Evolutionary conservation across 2,329 filamentous ascomycete species (phyloP).

Genomic region (Pyricularia sp.): DNA sequence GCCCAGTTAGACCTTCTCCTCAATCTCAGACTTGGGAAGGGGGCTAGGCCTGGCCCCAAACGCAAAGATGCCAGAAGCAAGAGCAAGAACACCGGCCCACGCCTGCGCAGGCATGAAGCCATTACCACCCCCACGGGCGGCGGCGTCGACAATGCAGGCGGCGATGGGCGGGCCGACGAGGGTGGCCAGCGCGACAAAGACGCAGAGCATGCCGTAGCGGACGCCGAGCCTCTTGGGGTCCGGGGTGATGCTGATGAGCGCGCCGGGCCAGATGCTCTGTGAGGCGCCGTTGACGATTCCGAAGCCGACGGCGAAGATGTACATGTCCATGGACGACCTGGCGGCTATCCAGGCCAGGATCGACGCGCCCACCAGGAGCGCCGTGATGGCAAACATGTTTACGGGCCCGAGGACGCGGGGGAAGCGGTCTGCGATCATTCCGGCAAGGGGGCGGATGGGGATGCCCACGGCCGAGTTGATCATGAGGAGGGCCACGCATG

Average conservation of each 20-base stretch:
- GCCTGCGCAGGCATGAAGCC: slow-evolving; percentile 11
- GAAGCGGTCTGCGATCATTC: slow-evolving; percentile 37
- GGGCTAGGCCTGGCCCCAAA: neutral
- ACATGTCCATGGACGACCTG: slow-evolving; percentile 26
- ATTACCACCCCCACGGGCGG: neutral
- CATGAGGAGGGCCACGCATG: slow-evolving; percentile 45
- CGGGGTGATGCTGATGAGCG: slow-evolving; percentile 26
- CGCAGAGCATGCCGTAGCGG: slow-evolving; percentile 33
- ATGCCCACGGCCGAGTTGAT: slow-evolving; percentile 49
- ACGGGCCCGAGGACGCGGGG: slow-evolving; percentile 33
- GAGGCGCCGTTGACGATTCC: slow-evolving; percentile 32
- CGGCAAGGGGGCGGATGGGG: slow-evolving; percentile 41
- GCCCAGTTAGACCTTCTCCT: neutral
- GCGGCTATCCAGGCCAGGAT: slow-evolving; percentile 41
- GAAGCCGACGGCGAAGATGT: slow-evolving; percentile 32
- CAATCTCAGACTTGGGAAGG: neutral
- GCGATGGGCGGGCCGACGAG: slow-evolving; percentile 29
- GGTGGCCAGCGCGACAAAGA: slow-evolving; percentile 27
- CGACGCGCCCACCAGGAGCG: slow-evolving; percentile 29
- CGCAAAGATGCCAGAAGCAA: slow-evolving; percentile 7
- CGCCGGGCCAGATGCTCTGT: slow-evolving; percentile 23
- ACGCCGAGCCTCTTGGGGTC: slow-evolving; percentile 30
- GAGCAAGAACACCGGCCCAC: slow-evolving; percentile 11
- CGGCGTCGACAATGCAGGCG: slow-evolving; percentile 8
- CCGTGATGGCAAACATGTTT: slow-evolving; percentile 30